Evolutionary conservation across 2,329 filamentous ascomycete species (phyloP), one percentile per base, ranked within the genome.

Genomic region (Scedosporium boydii): DNA sequence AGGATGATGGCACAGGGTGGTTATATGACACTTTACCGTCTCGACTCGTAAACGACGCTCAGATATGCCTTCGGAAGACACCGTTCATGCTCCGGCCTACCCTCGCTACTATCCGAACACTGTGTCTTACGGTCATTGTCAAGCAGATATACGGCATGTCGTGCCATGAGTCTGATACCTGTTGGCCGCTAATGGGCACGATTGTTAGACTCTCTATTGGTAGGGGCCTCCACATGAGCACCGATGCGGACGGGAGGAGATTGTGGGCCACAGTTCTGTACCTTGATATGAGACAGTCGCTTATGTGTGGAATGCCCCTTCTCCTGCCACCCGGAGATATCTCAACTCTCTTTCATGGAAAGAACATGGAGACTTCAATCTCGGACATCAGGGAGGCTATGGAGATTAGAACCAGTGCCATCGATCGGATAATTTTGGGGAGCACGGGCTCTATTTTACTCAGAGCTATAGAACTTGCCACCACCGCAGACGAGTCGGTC

Each of bases 11-110:
- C 29, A 34, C 29, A 34, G 29, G 7, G 29, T 5, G 7, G 29
- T 1, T 34, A 34, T 34, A 34, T 6, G 1, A 34, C 29, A 70
- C 34, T 67, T 69, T 21, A 72, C 72, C 4, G 72, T 69, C 1
- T 70, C 74, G 64, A 66, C 74, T 27, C 72, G 74, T 72, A 7
- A 26, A 53, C n/a, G 73, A 70, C 3, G 70, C 73, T 6, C 72
- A 74, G 60, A 71, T 72, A 0, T 75, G 72, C 44, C 68, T 75
- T 4, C 71, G 73, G 68, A 71, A 74, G 65, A 74, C 72, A 3
- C 72, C 72, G 2, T 74, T 73, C 62, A 74, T 74, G 69, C 73
- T 74, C 56, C 71, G 73, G 1, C 73, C 73, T 9, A 74, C 70
- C 2, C 64, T 74, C 44, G 64, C 71, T n/a, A 66, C 68, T 1